A percentile compares a stretch with the other conserved stretches of the same genome.
Conservation (phyloP, 2,329 filamentous ascomycete genomes). For the Pseudogymnoascus sp. region DNA sequence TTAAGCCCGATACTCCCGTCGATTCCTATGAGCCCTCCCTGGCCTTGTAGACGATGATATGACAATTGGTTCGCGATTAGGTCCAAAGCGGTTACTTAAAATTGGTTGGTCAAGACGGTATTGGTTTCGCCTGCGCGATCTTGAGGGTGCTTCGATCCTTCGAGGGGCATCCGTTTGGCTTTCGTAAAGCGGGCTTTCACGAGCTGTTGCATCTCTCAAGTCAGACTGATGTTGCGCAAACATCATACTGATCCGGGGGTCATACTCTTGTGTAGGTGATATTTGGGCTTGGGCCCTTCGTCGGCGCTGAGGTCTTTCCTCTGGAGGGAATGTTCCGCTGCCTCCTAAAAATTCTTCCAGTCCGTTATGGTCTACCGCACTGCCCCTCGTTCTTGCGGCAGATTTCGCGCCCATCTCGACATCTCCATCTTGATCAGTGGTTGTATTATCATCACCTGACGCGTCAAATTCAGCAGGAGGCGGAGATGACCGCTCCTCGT, state of each 20-base stretch:
- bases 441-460: slow-evolving; percentile 15
- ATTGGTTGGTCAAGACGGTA: slow-evolving; percentile 17
- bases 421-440: slow-evolving; percentile 29
- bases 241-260: slow-evolving; percentile 27
- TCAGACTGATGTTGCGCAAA: slow-evolving; percentile 27
- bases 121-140: slow-evolving; percentile 19
- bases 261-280: slow-evolving; percentile 20
- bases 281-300: slow-evolving; percentile 12
- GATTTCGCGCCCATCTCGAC: slow-evolving; percentile 28
- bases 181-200: slow-evolving; percentile 15
- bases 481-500: slow-evolving; percentile 14
- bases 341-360: not conserved
- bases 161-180: slow-evolving; percentile 15
- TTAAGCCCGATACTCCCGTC: slow-evolving; percentile 3
- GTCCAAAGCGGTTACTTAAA: not conserved
- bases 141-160: slow-evolving; percentile 18
- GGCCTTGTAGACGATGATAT: slow-evolving; percentile 5
- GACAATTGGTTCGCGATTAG: not conserved
- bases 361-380: not conserved
- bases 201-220: slow-evolving; percentile 16
- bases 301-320: slow-evolving; percentile 15
- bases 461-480: slow-evolving; percentile 22
- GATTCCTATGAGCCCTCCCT: slow-evolving; percentile 9
- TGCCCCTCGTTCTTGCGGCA: not conserved
- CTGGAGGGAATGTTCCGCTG: too few species aligned